Evolutionary conservation across 345 rosid species (phyloP).

Genomic region (Nasturtium officinale): DNA sequence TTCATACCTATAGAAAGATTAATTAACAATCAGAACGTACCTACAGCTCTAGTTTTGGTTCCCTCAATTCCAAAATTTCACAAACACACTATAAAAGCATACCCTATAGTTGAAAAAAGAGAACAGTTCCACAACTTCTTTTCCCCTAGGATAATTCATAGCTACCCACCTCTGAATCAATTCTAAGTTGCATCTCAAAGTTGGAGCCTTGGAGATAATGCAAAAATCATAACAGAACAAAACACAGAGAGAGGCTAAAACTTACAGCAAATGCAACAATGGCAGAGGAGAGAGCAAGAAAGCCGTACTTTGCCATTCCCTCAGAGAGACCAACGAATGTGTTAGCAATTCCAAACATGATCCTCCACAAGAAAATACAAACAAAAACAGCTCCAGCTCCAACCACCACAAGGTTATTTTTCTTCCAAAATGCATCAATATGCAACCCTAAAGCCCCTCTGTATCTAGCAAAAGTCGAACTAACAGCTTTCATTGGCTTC

Average conservation of each 20-base stretch:
- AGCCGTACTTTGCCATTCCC: constrained; percentile 91
- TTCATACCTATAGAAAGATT: neutral
- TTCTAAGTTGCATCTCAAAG: neutral
- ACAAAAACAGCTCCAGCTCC: constrained; percentile 70
- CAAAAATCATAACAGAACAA: neutral
- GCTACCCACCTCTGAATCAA: neutral
- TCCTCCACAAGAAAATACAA: constrained; percentile 79
- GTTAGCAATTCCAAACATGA: constrained; percentile 87
- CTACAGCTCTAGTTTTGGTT: constrained; percentile 3
- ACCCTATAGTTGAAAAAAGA: neutral
- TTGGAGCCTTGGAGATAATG: neutral
- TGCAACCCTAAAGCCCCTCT: constrained; percentile 76
- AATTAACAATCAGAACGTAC: constrained; percentile 6
- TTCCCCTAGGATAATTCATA: neutral
- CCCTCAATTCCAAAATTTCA: neutral
- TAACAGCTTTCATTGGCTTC: constrained; percentile 57
- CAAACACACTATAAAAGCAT: neutral
- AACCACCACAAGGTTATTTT: constrained; percentile 61
- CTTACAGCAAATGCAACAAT: constrained; percentile 88
- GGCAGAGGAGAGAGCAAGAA: constrained; percentile 90
- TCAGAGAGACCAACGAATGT: constrained; percentile 83
- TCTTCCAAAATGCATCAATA: constrained; percentile 73
- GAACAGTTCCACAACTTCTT: neutral
- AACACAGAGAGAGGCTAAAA: neutral
- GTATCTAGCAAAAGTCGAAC: constrained; percentile 61